These are phyloP conservation scores for Penium margaritaceum DNA, from an alignment of 139 green algal genomes.

Conservation along the genomic window DNA sequence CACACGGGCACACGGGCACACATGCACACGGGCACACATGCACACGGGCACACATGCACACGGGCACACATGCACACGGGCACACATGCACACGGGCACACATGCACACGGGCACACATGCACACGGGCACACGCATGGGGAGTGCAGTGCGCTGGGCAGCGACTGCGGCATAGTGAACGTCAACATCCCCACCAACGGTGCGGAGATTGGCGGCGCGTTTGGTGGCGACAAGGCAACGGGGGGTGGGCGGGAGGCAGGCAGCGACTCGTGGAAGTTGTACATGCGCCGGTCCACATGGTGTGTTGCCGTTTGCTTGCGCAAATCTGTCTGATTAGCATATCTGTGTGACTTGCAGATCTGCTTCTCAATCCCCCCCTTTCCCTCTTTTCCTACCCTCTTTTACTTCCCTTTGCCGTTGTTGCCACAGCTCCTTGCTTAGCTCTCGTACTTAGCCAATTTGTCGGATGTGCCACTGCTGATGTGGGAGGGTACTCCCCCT, in stretches of 20 bases:
- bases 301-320: neutral
- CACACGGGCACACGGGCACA: too few relatives aligned
- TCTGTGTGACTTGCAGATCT: neutral
- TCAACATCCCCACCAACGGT: constrained; percentile 43
- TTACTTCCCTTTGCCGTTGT: neutral
- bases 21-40: too few relatives aligned
- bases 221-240: constrained; percentile 43
- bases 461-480: too few relatives aligned
- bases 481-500: too few relatives aligned
- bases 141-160: too few relatives aligned
- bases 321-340: neutral
- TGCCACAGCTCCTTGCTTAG: too few relatives aligned
- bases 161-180: constrained; percentile 46
- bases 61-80: too few relatives aligned
- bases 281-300: constrained; percentile 43
- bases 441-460: too few relatives aligned
- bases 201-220: constrained; percentile 45
- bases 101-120: too few relatives aligned
- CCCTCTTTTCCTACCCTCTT: neutral
- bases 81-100: too few relatives aligned
- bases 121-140: too few relatives aligned
- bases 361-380: neutral
- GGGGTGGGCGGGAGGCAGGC: constrained; percentile 35
- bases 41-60: too few relatives aligned
- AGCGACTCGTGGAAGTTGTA: constrained; percentile 46